These are phyloP conservation scores for Colletotrichum tamarilloi DNA, from an alignment of 2,329 filamentous ascomycete species.

Conservation along the genomic window DNA sequence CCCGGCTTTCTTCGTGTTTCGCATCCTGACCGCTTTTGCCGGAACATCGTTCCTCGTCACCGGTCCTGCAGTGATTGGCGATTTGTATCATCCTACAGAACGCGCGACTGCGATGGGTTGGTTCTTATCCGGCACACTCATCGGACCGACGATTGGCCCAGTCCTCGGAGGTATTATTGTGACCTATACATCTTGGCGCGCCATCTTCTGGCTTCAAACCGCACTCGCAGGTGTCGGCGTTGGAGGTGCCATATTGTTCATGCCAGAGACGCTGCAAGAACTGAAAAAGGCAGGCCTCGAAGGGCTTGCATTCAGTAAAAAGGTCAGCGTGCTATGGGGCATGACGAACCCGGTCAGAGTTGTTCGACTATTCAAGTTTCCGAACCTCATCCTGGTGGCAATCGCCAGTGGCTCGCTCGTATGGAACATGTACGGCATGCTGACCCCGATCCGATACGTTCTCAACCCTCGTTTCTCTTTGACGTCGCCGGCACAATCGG, in stretches of 20 bases:
- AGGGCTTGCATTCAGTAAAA: constrained; percentile 61
- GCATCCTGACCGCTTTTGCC: constrained; percentile 76
- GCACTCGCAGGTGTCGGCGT: constrained; percentile 68
- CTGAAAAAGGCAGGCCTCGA: constrained; percentile 70
- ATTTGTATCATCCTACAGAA: constrained; percentile 69
- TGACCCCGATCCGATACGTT: constrained; percentile 77
- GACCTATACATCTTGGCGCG: constrained; percentile 73
- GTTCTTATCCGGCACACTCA: constrained; percentile 74
- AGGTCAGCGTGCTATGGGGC: constrained; percentile 38
- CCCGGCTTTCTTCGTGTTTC: constrained; percentile 74
- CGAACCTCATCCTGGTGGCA: constrained; percentile 70
- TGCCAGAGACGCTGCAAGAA: constrained; percentile 76
- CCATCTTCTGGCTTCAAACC: constrained; percentile 78
- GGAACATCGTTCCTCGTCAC: constrained; percentile 76
- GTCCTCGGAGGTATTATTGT: constrained; percentile 79
- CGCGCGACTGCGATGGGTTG: constrained; percentile 74
- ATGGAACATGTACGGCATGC: constrained; percentile 78
- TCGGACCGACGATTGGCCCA: constrained; percentile 72
- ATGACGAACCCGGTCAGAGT: constrained; percentile 77
- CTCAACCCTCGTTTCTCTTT: constrained; percentile 77
- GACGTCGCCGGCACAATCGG: constrained; percentile 70
- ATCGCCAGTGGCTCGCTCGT: constrained; percentile 71
- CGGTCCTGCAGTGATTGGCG: constrained; percentile 70
- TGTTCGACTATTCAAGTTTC: constrained; percentile 71
- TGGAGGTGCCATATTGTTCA: constrained; percentile 66